Percentiles rank a stretch among this genome's conserved stretches.
phyloP scores from a whole-genome alignment of 129 eudicot genomes.

The Saposhnikovia divaricata region DNA sequence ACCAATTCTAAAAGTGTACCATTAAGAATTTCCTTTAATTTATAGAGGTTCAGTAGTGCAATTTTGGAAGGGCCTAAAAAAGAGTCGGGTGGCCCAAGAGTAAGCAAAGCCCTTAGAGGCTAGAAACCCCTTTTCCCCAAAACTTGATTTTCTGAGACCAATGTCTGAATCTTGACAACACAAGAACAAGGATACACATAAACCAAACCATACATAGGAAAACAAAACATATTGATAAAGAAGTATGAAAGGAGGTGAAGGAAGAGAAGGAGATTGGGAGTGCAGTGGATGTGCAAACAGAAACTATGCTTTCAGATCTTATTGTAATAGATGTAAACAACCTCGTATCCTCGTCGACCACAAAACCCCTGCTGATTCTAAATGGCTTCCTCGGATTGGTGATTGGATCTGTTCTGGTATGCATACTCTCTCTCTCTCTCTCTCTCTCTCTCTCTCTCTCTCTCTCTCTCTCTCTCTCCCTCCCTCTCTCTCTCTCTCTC shows the following conservation, averaged over 20 bases:
- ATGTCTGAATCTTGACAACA: not conserved
- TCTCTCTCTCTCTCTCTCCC: not conserved
- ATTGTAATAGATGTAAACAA: slow-evolving; percentile 90
- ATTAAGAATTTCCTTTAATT: too few relatives aligned
- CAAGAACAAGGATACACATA: not conserved
- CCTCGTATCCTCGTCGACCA: slow-evolving; percentile 79
- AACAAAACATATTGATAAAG: too few relatives aligned
- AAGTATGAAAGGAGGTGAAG: slow-evolving; percentile 40
- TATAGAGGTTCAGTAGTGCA: too few relatives aligned
- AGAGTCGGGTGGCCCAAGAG: not conserved
- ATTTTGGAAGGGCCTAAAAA: too few relatives aligned
- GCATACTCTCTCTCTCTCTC: not conserved
- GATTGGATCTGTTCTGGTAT: slow-evolving; percentile 96
- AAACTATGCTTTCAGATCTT: slow-evolving; percentile 88
- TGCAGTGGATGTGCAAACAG: slow-evolving; percentile 71
- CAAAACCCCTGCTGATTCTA: slow-evolving; percentile 80
- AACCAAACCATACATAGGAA: too few relatives aligned
- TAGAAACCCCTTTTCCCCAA: not conserved
- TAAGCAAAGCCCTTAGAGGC: not conserved
- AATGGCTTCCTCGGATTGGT: slow-evolving; percentile 92
- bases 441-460: not conserved
- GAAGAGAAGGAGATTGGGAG: slow-evolving; percentile 98
- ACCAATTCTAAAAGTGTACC: too few relatives aligned
- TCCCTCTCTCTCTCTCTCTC: not conserved
- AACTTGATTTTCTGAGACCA: not conserved